These are phyloP conservation scores for Eucalyptus tenuipes DNA, from an alignment of 345 rosid species.

Conservation along the genomic window DNA sequence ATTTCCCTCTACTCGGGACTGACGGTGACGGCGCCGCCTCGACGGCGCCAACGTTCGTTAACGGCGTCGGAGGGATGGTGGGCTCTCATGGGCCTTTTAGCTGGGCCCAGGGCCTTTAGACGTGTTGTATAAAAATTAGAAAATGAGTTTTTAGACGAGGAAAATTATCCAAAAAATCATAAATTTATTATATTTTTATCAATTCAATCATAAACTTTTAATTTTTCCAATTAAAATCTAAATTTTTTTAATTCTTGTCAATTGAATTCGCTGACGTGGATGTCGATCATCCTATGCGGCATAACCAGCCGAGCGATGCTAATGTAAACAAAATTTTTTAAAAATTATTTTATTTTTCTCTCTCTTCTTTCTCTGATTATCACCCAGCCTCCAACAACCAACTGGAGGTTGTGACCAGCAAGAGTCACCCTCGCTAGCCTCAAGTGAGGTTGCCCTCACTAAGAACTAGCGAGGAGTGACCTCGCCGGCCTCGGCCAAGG, in stretches of 20 bases:
- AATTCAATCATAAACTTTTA: too few species aligned
- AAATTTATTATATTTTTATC: too few species aligned
- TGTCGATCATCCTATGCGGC: too few species aligned
- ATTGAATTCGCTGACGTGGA: too few species aligned
- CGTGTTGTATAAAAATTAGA: neutral
- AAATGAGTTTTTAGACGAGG: neutral
- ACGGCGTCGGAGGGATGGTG: neutral
- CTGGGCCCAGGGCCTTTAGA: neutral
- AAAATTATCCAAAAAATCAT: neutral
- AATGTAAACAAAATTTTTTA: neutral
- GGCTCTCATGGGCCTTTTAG: neutral
- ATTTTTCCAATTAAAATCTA: accelerated
- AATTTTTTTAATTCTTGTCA: accelerated
- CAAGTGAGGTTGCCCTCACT: too few species aligned
- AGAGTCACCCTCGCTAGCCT: neutral
- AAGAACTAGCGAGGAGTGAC: too few species aligned
- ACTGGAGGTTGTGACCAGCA: accelerated
- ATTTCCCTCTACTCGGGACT: slow-evolving; percentile 35
- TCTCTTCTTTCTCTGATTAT: too few species aligned
- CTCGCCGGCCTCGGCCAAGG: accelerated
- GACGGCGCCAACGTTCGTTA: neutral
- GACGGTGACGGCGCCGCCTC: neutral
- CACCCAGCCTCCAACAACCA: accelerated
- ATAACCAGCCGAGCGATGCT: accelerated
- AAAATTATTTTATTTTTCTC: too few species aligned